Evolutionary conservation across 2,329 filamentous ascomycete genomes (phyloP).

Genomic region (Claviceps citrina): DNA sequence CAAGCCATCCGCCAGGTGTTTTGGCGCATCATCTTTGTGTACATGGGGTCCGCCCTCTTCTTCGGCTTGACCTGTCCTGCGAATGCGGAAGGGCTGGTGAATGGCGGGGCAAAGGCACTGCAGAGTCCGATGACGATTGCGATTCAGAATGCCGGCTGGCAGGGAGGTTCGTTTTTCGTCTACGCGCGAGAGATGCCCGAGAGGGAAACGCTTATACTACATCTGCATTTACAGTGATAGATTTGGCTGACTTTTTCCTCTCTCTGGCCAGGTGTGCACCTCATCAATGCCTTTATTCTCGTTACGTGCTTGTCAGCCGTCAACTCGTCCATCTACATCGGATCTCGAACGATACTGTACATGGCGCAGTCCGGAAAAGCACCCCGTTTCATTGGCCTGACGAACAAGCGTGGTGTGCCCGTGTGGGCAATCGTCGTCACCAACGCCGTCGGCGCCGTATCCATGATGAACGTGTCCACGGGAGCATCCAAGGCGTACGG

Average conservation of each 20-base stretch:
- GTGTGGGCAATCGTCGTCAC: conserved; percentile 50
- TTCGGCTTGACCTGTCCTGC: conserved; percentile 60
- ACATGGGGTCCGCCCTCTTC: conserved; percentile 58
- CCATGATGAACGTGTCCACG: conserved; percentile 59
- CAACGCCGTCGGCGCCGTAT: conserved; percentile 54
- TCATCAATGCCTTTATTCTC: conserved; percentile 66
- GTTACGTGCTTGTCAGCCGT: conserved; percentile 56
- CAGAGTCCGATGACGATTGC: conserved; percentile 61
- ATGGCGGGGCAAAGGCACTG: conserved; percentile 45
- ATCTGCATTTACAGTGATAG: too few relatives aligned
- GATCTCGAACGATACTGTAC: conserved; percentile 57
- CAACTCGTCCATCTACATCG: conserved; percentile 66
- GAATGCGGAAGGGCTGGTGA: conserved; percentile 48
- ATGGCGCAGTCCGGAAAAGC: conserved; percentile 63
- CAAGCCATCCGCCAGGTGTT: conserved; percentile 45
- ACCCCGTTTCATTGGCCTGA: conserved; percentile 52
- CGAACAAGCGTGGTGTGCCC: conserved; percentile 47
- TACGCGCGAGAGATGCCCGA: too few relatives aligned
- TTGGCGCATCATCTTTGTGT: conserved; percentile 46
- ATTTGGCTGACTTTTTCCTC: conserved; percentile 2
- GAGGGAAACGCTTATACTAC: too few relatives aligned
- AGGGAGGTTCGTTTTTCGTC: conserved; percentile 39
- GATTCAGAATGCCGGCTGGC: conserved; percentile 58
- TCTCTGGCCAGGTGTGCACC: conserved; percentile 34
- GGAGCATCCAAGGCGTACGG: conserved; percentile 48